Evolutionary conservation across 352 stramenopile species (phyloP).

Genomic region (Blastocystis sp.): DNA sequence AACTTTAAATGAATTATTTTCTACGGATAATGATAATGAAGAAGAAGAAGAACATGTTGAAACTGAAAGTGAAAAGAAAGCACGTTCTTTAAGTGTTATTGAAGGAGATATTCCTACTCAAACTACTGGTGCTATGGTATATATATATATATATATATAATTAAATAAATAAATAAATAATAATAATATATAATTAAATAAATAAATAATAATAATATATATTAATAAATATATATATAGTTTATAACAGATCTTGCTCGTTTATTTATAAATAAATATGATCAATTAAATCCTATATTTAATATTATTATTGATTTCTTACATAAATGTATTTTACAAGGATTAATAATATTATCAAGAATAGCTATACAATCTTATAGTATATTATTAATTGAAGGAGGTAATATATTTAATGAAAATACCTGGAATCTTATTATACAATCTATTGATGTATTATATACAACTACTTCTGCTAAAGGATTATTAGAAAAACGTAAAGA

Average conservation of each 20-base stretch:
- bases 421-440: too few relatives aligned
- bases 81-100: constrained; percentile 5
- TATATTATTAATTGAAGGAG: too few relatives aligned
- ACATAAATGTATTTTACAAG: constrained; percentile 11
- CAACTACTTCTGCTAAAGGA: too few relatives aligned
- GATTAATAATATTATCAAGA: too few relatives aligned
- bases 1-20: constrained; percentile 13
- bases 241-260: constrained; percentile 35
- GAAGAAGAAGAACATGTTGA: constrained; percentile 19
- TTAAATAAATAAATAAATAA: constrained; percentile 37
- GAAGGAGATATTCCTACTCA: too few relatives aligned
- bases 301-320: constrained; percentile 39
- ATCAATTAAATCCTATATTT: constrained; percentile 39
- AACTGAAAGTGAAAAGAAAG: constrained; percentile 13
- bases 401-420: too few relatives aligned
- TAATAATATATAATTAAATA: constrained; percentile 35
- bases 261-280: constrained; percentile 37
- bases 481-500: too few relatives aligned
- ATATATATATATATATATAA: too few relatives aligned
- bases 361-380: too few relatives aligned
- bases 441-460: too few relatives aligned
- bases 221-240: constrained; percentile 20
- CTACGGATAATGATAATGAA: not conserved
- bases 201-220: constrained; percentile 34
- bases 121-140: constrained; percentile 19